Base-by-base conservation (phyloP, 805 yeast genomes). In the Candida arabinofermentans region DNA sequence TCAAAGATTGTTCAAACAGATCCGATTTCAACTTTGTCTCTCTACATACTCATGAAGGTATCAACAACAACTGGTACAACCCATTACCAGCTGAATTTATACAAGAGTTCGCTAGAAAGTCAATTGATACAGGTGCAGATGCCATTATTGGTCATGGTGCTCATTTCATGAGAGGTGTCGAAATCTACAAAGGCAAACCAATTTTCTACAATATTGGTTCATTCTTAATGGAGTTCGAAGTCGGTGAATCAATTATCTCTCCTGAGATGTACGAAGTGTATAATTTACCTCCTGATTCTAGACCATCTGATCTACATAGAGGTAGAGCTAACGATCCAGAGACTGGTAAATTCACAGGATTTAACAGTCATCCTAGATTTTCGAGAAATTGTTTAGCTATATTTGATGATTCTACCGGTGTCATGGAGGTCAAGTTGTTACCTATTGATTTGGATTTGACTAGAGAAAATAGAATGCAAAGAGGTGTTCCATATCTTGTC, bases 41-140 rank as follows among this genome's bases (percentile, higher is more conserved):
- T 2, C 33, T 55, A 8, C 62, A 57, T 38, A 57, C 62, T 12
- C 62, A 57, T 34, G 64, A 53, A 41, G 62, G 62, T 36, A 49
- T 51, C 41, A 48, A 47, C 44, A 53, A 63, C 55, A 55, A 62
- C 51, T 49, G 68, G 68, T 52, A 62, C 56, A 45, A 47, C 33
- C 51, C 59, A 24, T 29, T 37, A 14, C 59, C 62, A 18, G 61
- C 59, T 33, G 55, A 51, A 24, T 55, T 54, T 43, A 49, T 57
- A 30, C 56, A 49, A 31, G 50, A 56, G 17, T 54, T 57, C 19
- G 54, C 59, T 5, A 48, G 55, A 38, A 40, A 53, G 24, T 43
- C 55, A 26, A 56, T 56, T 34, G 61, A 58, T 37, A 37, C 43
- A 19, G 62, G 61, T 36, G 58, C 62, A 12, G 52, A 55, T 44